Evolutionary conservation across 2,329 filamentous ascomycete genomes (phyloP), one percentile per base, ranked within the genome.

Genomic region (Boeremia lycopersici): DNA sequence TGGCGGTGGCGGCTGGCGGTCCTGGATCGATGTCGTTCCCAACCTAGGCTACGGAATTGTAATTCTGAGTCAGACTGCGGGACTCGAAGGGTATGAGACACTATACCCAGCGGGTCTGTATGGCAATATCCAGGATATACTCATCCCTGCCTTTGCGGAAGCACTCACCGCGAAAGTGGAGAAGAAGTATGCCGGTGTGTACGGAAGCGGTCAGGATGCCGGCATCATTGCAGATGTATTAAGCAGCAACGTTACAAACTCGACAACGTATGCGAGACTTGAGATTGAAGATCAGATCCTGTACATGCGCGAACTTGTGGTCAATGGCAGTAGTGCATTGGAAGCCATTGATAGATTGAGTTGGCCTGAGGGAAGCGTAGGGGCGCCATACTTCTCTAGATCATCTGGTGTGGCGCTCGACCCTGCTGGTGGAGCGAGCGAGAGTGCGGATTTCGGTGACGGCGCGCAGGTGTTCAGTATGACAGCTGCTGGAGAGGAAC

Each of bases 1-100:
- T 2, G 63, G 70, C 35, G 70, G 64, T 11, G 69, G 69, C 23
- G 69, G 69, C n/a, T 73, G 61, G 63, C 66, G 66, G 44, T 60
- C 62, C 2, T 72, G 68, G 67, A 64, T 73, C 8, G 70, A 73
- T 28, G 55, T 62, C 1, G 61, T 72, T 19, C 68, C 70, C 11
- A 67, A 66, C 40, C 55, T 72, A 1, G 70, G 70, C 6, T 73
- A 72, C 36, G 70, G 70, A 1, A 48, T 70, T 19, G 59, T 70
- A 8, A 49, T 71, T 6, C 41, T 73, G 1, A 50, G 57, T 8
- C 66, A 70, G 28, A 43, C 56, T 2, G 56, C 66, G 12, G 59
- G 60, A 10, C 9, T 64, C 3, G 31, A 49, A 0, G 48, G 57
- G 5, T 72, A 66, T 29, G 13, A 36, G 13, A 53, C 53, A 5